Base-by-base conservation (phyloP, 1,284 basidiomycete genomes). In the Boletus calvinii region DNA sequence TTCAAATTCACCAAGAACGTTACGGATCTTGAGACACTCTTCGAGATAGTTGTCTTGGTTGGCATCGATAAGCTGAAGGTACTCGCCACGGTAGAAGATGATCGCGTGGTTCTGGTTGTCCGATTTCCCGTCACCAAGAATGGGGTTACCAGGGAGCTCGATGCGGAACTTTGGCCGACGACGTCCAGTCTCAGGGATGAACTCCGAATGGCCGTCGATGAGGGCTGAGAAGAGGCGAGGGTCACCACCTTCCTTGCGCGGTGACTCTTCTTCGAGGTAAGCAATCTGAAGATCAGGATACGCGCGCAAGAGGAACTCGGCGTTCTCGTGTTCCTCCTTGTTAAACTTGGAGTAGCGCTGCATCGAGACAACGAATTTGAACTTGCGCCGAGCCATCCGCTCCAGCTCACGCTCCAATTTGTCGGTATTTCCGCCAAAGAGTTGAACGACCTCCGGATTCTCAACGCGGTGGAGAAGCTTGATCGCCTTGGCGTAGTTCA, bases 1-100 rank as follows among this genome's bases (percentile, higher is more conserved):
- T 71, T 99, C 97, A 65, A 99, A 99, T 71, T 99, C 97, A 55
- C 89, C 92, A 38, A 99, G 87, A n/a, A 99, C 79, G 69, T 98
- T 98, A 50, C 96, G 87, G 68, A 99, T 98, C 82, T 99, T 99
- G 67, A 99, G 82, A 76, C 96, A 99, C 71, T 99, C 96, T 73
- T 99, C 96, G 60, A 99, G 86, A 67, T 99, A 99, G 75, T 99
- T 98, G 78, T 99, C 96, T 78, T 99, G 96, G 74, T 99, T 99
- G 66, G 96, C 97, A 66, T 99, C 97, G 70, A 99, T 98, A 59
- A 98, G 90, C 76, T 99, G 96, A 11, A 99, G 78, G 74, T 98
- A 99, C 74, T 99, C 97, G 60, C 96, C 96, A 58, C 96, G 93
- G 75, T 99, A 96, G 79, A 98, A 99, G 73, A 99, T 87, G 72